A percentile compares a stretch with the other conserved stretches of the same genome.
Conservation (phyloP, 345 rosid genomes). For the Eucalyptus pauciflora region DNA sequence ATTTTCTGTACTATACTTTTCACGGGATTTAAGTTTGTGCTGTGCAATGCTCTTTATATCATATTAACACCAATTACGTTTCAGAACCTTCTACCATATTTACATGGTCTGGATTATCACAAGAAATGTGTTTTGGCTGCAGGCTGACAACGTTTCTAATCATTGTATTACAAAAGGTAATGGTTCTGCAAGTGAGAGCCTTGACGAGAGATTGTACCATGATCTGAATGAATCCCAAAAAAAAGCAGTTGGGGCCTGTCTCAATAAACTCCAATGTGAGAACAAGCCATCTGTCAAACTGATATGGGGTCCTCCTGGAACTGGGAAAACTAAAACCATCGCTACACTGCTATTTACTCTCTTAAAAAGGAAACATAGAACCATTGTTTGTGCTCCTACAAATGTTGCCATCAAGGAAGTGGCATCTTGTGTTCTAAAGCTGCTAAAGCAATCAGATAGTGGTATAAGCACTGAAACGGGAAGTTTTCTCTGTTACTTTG, state of each 20-base stretch:
- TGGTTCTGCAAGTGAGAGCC: not conserved
- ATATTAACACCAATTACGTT: not conserved
- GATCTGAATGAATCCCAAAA: constrained; percentile 18
- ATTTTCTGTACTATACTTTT: not conserved
- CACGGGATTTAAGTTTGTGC: not conserved
- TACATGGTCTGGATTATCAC: not conserved
- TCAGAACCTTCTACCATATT: not conserved
- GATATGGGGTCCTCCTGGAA: constrained; percentile 51
- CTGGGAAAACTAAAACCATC: constrained; percentile 41
- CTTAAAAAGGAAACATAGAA: constrained; percentile 18
- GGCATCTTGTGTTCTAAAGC: constrained; percentile 25
- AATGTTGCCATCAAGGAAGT: constrained; percentile 36
- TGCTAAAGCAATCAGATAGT: constrained; percentile 6
- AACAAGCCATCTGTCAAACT: constrained; percentile 19
- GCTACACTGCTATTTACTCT: constrained; percentile 12
- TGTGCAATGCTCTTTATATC: not conserved
- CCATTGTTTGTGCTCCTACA: constrained; percentile 33
- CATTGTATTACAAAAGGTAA: not conserved
- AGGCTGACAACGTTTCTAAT: constrained; percentile 14
- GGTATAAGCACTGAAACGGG: not conserved
- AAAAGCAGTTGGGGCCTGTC: constrained; percentile 7
- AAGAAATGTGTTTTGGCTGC: not conserved
- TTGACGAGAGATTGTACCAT: not conserved
- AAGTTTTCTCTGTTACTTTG: not conserved
- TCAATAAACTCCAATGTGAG: constrained; percentile 1